Percentiles rank a stretch among this genome's conserved stretches.
Conservation (phyloP, 192 early-diverging fungal species). For the Backusella sp. region DNA sequence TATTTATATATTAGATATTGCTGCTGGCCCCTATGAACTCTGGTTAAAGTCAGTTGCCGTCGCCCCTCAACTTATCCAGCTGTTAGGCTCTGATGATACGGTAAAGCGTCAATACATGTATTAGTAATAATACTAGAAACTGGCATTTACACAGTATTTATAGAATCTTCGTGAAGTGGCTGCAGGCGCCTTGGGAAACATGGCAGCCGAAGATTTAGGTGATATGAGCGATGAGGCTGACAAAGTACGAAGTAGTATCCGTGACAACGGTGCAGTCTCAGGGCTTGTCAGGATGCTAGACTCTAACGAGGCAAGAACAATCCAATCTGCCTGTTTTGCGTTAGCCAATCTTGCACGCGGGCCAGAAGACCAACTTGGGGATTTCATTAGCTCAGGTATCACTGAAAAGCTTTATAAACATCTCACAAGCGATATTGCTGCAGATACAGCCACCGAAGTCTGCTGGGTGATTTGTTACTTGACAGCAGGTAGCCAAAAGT, state of each 20-base stretch:
- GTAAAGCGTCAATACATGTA: not conserved
- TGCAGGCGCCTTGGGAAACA: slow-evolving; percentile 92
- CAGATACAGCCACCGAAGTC: slow-evolving; percentile 58
- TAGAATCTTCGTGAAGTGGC: slow-evolving; percentile 82
- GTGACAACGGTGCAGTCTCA: slow-evolving; percentile 69
- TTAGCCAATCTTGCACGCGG: slow-evolving; percentile 68
- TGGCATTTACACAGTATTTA: not conserved
- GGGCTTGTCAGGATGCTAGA: slow-evolving; percentile 74
- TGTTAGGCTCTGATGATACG: slow-evolving; percentile 18
- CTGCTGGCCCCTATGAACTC: slow-evolving; percentile 35
- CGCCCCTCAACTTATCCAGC: slow-evolving; percentile 25
- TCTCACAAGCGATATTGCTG: slow-evolving; percentile 40
- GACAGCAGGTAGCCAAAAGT: slow-evolving; percentile 49
- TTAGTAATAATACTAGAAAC: not conserved
- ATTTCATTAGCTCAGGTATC: slow-evolving; percentile 49
- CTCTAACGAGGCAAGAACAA: slow-evolving; percentile 48
- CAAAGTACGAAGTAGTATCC: slow-evolving; percentile 69
- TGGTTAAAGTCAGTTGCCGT: slow-evolving; percentile 25
- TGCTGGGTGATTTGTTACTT: slow-evolving; percentile 69
- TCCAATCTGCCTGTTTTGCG: slow-evolving; percentile 74
- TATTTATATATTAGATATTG: slow-evolving; percentile 27
- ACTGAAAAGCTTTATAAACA: slow-evolving; percentile 48
- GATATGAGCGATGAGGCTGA: slow-evolving; percentile 58
- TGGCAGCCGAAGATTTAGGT: slow-evolving; percentile 65
- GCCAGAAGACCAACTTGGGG: slow-evolving; percentile 52